Percentiles rank a stretch among this genome's conserved stretches.
phyloP scores from a whole-genome alignment of 2,329 filamentous ascomycete genomes.

The Microdochium bolleyi region DNA sequence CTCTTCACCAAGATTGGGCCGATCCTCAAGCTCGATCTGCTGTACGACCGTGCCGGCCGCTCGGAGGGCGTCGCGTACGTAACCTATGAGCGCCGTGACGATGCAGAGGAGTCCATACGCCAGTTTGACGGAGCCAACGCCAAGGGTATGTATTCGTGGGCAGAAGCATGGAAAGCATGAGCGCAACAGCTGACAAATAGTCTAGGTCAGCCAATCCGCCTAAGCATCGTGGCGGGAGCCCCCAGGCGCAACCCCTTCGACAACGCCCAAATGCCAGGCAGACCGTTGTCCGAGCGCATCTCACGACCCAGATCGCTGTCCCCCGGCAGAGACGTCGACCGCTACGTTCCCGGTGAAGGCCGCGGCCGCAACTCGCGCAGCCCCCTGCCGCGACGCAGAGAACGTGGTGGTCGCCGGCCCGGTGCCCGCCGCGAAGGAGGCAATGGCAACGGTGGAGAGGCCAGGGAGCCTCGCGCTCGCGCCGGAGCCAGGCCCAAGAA shows the following conservation, averaged over 20 bases:
- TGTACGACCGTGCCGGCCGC: conserved; percentile 82
- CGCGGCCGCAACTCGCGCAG: conserved; percentile 44
- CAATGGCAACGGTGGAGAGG: conserved; percentile 14
- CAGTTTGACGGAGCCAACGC: conserved; percentile 89
- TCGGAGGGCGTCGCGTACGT: conserved; percentile 81
- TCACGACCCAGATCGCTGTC: conserved; percentile 61
- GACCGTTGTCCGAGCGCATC: conserved; percentile 53
- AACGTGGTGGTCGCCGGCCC: conserved; percentile 31
- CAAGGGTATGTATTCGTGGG: conserved; percentile 45
- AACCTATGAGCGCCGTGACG: conserved; percentile 62
- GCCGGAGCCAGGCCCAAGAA: conserved; percentile 62
- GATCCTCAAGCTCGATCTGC: conserved; percentile 58
- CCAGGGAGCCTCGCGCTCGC: conserved; percentile 17
- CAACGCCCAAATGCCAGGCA: conserved; percentile 43
- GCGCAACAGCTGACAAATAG: neutral
- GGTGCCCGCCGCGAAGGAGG: conserved; percentile 38
- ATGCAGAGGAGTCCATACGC: conserved; percentile 66
- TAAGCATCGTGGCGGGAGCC: conserved; percentile 53
- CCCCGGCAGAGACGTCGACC: conserved; percentile 59
- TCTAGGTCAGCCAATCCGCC: conserved; percentile 68
- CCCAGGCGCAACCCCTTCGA: conserved; percentile 49
- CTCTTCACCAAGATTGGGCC: conserved; percentile 74
- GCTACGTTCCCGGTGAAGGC: conserved; percentile 61
- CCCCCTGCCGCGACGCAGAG: conserved; percentile 45
- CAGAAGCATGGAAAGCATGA: neutral